A percentile compares a stretch with the other conserved stretches of the same genome.
Evolutionary conservation across 2,329 filamentous ascomycete genomes (phyloP).

Genomic region (Fusarium hainanense): DNA sequence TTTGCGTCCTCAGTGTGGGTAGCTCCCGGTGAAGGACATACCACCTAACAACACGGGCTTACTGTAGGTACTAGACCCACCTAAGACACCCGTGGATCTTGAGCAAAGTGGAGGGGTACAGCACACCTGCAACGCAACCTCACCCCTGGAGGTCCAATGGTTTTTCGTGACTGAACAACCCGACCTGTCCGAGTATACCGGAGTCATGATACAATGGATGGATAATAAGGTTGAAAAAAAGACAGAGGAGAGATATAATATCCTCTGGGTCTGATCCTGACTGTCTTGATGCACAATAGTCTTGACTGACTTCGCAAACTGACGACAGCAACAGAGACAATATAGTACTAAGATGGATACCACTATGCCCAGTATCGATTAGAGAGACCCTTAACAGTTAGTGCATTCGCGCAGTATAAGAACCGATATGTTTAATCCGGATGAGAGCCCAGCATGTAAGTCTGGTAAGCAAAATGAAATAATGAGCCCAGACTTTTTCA

Average conservation of each 20-base stretch:
- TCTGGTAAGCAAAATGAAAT: neutral
- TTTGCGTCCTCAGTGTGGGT: neutral
- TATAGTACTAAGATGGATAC: neutral
- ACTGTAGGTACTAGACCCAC: neutral
- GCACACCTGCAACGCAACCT: neutral
- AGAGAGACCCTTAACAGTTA: neutral
- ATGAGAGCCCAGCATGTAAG: neutral
- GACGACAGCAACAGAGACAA: neutral
- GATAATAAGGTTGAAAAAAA: neutral
- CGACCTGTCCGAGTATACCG: neutral
- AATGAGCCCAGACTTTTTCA: neutral
- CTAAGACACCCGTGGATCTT: neutral
- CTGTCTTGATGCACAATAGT: neutral
- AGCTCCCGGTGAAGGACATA: conserved; percentile 1
- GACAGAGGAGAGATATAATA: neutral
- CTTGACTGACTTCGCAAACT: neutral
- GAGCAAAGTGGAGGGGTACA: neutral
- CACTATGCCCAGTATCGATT: neutral
- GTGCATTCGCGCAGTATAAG: neutral
- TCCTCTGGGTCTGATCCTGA: neutral
- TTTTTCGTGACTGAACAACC: neutral
- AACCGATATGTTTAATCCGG: neutral
- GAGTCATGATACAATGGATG: neutral
- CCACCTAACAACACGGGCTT: neutral
- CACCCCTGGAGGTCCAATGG: conserved; percentile 7